Evolutionary conservation across 2,329 filamentous ascomycete species (phyloP), one percentile per base, ranked within the genome.

Genomic region (Phoma sp.): DNA sequence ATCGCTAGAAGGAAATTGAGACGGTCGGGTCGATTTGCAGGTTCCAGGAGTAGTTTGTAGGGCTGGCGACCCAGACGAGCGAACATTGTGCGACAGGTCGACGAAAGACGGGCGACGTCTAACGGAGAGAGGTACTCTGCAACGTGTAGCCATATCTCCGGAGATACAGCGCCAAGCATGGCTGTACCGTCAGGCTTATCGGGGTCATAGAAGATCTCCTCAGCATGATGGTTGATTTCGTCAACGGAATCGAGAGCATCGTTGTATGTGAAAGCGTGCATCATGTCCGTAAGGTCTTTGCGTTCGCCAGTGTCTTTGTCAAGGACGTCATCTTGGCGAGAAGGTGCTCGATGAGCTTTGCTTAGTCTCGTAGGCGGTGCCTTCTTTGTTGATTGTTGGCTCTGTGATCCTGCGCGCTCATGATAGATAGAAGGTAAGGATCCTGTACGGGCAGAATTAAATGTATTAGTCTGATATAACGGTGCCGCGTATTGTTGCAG

Each of bases 1-100:
- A 86, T 75, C 2, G 71, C 67, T 10, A 77, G 64, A 4, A 87
- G 75, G 63, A 87, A 85, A 4, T 79, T 70, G 40, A 79, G 72
- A 45, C 79, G 80, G 53, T 81, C 68, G 4, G 75, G 59, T 39
- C 69, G 70, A 59, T 85, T 81, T 6, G 77, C 67, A 3, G 80
- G 77, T 30, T 71, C 58, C 32, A 58, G 23, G 3, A 71, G 55
- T 11, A 69, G 24, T 39, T 63, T 59, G 48, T 66, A 67, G 1
- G 67, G 55, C 23, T 60, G 60, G 23, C 55, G 57, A 7, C 67
- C 67, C 7, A 71, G 50, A 13, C 67, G 65, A 25, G 57, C 33
- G 39, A 65, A 62, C 61, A 69, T 66, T 22, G 64, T 67, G 24
- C 61, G 66, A 43, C 68, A 71, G 37, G 67, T 69, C 4, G 62